These are phyloP conservation scores for Vitis labrusca DNA, from an alignment of 164 flowering plant species.

Conservation along the genomic window DNA sequence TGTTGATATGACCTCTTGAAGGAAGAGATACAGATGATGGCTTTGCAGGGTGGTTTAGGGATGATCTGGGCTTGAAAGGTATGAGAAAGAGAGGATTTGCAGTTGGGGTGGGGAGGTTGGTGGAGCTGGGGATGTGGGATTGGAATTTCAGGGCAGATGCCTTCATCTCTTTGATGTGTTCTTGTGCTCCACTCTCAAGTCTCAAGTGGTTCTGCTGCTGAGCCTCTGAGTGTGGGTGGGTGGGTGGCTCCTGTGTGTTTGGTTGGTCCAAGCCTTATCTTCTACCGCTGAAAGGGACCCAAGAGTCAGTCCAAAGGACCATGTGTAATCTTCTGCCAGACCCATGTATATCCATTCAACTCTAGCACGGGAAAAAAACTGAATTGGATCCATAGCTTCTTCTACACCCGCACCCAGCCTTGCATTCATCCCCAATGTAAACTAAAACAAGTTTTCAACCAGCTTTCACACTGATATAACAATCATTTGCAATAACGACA, in stretches of 20 bases:
- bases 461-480: too few species aligned
- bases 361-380: too few species aligned
- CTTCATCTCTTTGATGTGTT: conserved; percentile 27
- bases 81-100: conserved; percentile 13
- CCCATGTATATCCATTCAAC: too few species aligned
- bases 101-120: conserved; percentile 16
- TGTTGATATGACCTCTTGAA: conserved; percentile 6
- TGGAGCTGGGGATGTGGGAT: conserved; percentile 22
- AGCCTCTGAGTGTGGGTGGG: neutral
- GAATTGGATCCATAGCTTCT: too few species aligned
- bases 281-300: neutral
- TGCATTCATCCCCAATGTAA: too few species aligned
- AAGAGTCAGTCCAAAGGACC: neutral
- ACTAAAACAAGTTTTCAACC: too few species aligned
- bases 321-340: neutral
- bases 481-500: too few species aligned
- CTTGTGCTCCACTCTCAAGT: neutral
- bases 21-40: neutral
- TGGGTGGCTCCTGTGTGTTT: too few species aligned
- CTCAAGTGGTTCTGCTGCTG: neutral
- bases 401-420: too few species aligned
- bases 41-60: conserved; percentile 12
- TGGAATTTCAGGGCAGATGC: conserved; percentile 23
- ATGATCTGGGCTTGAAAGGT: conserved; percentile 4
- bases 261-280: neutral